phyloP scores from a whole-genome alignment of 1,284 basidiomycete species.

The Abortiporus biennis region DNA sequence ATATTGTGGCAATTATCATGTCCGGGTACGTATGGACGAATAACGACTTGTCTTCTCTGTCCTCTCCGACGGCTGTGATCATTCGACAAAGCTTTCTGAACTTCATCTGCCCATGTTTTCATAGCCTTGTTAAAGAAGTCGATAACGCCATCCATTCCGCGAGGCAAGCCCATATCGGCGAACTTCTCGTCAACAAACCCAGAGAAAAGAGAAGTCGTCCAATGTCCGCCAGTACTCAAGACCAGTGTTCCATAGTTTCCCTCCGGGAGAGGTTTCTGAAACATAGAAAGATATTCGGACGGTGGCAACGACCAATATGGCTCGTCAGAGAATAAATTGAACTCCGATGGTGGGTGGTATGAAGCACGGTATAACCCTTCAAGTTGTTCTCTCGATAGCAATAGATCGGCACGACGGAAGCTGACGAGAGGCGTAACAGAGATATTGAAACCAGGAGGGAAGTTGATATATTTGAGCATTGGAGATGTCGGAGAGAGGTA shows the following conservation, averaged over 20 bases:
- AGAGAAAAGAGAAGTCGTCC: slow-evolving; percentile 51
- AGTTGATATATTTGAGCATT: slow-evolving; percentile 31
- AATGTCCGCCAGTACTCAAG: slow-evolving; percentile 60
- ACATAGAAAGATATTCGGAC: slow-evolving; percentile 43
- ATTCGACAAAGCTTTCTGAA: slow-evolving; percentile 28
- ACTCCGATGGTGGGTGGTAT: slow-evolving; percentile 12
- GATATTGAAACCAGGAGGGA: slow-evolving; percentile 49
- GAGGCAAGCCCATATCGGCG: slow-evolving; percentile 38
- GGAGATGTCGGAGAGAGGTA: slow-evolving; percentile 53
- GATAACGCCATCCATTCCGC: too few relatives aligned
- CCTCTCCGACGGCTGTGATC: slow-evolving; percentile 15
- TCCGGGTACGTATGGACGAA: slow-evolving; percentile 57
- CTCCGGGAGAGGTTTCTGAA: slow-evolving; percentile 39
- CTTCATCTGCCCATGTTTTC: slow-evolving; percentile 42
- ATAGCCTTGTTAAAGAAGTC: slow-evolving; percentile 50
- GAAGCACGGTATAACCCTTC: slow-evolving; percentile 33
- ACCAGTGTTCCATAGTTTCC: slow-evolving; percentile 54
- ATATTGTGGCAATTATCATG: slow-evolving; percentile 55
- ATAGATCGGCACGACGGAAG: slow-evolving; percentile 57
- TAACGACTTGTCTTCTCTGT: slow-evolving; percentile 37
- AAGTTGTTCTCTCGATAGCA: slow-evolving; percentile 46
- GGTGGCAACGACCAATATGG: slow-evolving; percentile 45
- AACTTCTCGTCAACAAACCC: slow-evolving; percentile 36
- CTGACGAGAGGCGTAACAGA: slow-evolving; percentile 52
- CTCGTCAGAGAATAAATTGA: slow-evolving; percentile 48